Evolutionary conservation across 192 early-diverging fungal genomes (phyloP).

Genomic region (Entomortierella chlamydospora): DNA sequence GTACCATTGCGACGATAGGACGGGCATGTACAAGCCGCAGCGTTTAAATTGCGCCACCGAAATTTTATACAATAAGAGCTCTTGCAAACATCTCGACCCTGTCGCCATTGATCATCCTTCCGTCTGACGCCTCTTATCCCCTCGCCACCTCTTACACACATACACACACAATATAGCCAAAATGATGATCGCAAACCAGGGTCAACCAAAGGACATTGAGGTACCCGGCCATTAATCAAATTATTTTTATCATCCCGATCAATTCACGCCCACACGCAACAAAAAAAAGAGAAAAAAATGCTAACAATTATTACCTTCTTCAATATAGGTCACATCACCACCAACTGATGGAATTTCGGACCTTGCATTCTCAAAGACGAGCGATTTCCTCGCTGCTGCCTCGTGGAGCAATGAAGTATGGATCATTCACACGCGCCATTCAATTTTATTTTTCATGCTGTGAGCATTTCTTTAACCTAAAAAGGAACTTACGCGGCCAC

Average conservation of each 20-base stretch:
- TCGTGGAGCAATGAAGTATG: constrained; percentile 90
- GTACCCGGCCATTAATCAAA: no score
- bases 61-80: no score
- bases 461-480: no score
- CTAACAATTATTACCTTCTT: no score
- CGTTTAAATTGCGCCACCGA: background rate
- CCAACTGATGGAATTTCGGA: constrained; percentile 84
- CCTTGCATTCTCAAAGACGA: constrained; percentile 82
- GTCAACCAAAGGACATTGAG: constrained; percentile 48
- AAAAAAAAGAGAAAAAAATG: no score
- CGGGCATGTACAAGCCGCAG: no score
- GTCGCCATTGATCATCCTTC: background rate
- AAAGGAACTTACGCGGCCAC: no score
- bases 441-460: background rate
- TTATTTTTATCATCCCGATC: background rate
- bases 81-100: background rate
- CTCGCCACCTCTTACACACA: background rate
- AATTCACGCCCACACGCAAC: no score
- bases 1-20: no score
- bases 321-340: constrained; percentile 64
- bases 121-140: background rate
- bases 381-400: constrained; percentile 86
- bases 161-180: constrained; percentile 1
- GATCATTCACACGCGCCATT: background rate
- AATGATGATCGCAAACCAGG: constrained; percentile 52